Evolutionary conservation across 345 rosid genomes (phyloP).

Genomic region (Murraya paniculata): DNA sequence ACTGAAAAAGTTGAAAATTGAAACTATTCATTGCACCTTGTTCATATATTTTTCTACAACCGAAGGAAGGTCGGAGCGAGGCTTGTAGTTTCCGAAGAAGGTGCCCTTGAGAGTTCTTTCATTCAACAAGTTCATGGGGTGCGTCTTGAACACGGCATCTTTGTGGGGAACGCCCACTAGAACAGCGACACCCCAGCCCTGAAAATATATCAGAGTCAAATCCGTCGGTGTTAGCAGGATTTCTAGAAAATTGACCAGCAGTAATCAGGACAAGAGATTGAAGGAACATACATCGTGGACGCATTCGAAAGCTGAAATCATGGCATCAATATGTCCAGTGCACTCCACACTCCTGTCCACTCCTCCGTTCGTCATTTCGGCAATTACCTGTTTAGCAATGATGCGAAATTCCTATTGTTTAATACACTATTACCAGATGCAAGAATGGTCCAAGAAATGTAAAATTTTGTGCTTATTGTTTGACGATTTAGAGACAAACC

Average conservation of each 20-base stretch:
- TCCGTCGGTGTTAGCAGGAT: neutral
- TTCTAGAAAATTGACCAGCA: neutral
- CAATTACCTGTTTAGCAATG: conserved; percentile 26
- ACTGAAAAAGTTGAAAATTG: neutral
- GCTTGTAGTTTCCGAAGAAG: conserved; percentile 59
- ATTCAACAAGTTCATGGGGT: conserved; percentile 40
- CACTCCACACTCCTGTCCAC: conserved; percentile 47
- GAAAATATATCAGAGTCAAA: neutral
- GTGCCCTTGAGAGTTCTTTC: conserved; percentile 59
- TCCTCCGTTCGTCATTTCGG: conserved; percentile 42
- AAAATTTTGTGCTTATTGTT: neutral
- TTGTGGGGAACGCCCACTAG: conserved; percentile 50
- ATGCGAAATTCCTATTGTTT: neutral
- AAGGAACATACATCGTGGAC: conserved; percentile 39
- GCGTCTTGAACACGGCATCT: conserved; percentile 50
- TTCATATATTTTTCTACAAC: conserved; percentile 54
- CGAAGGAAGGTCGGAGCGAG: conserved; percentile 44
- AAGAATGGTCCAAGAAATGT: no score
- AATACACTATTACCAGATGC: neutral
- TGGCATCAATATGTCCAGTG: conserved; percentile 36
- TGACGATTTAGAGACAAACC: neutral
- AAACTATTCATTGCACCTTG: conserved; percentile 20
- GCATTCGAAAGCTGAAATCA: conserved; percentile 57
- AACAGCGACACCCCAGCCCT: conserved; percentile 63
- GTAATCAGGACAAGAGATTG: neutral